These are phyloP conservation scores for Trichoderma pleuroti DNA, from an alignment of 2,329 filamentous ascomycete species.

Conservation along the genomic window DNA sequence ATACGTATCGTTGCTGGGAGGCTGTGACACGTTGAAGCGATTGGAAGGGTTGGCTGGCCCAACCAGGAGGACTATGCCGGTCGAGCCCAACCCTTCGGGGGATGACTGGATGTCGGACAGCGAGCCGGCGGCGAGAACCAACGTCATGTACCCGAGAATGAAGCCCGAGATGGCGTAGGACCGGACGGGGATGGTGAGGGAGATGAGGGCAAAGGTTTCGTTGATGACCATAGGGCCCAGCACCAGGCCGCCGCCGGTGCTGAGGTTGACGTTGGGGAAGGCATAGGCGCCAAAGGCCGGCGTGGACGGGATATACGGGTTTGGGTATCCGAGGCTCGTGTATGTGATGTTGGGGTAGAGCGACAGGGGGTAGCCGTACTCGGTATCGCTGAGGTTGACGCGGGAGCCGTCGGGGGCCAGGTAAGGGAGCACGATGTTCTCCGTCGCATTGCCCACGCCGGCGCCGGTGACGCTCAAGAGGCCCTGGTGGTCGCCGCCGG, in stretches of 20 bases:
- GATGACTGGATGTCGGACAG: slow-evolving; percentile 61
- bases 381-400: slow-evolving; percentile 58
- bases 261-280: slow-evolving; percentile 50
- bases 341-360: slow-evolving; percentile 81
- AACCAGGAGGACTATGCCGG: slow-evolving; percentile 67
- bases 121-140: slow-evolving; percentile 66
- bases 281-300: slow-evolving; percentile 45
- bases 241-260: slow-evolving; percentile 57
- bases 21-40: slow-evolving; percentile 48
- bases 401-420: slow-evolving; percentile 52
- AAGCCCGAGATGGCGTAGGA: slow-evolving; percentile 54
- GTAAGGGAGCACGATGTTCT: slow-evolving; percentile 60
- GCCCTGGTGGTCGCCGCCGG: slow-evolving; percentile 41
- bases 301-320: slow-evolving; percentile 39
- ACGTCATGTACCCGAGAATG: slow-evolving; percentile 78
- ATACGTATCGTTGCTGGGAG: slow-evolving; percentile 47
- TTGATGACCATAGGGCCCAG: slow-evolving; percentile 75
- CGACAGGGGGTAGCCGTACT: slow-evolving; percentile 64
- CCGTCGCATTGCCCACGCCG: slow-evolving; percentile 34
- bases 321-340: slow-evolving; percentile 41
- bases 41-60: slow-evolving; percentile 67
- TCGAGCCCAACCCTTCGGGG: slow-evolving; percentile 65
- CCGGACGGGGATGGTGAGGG: slow-evolving; percentile 75
- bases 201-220: slow-evolving; percentile 69
- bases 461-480: slow-evolving; percentile 62